phyloP scores from a whole-genome alignment of 805 yeast species.

The Babjeviella inositovora region DNA sequence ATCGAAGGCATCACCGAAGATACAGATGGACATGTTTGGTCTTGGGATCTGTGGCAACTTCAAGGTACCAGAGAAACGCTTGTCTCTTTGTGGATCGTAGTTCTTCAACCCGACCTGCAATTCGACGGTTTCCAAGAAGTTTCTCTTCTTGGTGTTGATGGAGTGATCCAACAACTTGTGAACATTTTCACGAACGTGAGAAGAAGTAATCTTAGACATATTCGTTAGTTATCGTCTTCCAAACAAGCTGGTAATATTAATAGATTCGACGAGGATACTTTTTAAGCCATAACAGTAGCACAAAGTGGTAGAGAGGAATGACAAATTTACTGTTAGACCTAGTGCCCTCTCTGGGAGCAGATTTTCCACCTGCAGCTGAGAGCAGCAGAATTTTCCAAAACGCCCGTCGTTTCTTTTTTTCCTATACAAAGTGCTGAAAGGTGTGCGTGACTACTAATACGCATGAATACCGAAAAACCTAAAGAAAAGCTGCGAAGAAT shows the following conservation, averaged over 20 bases:
- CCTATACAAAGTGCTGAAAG: constrained; percentile 1
- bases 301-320: constrained; percentile 1
- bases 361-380: background rate
- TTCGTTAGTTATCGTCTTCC: constrained; percentile 54
- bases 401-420: constrained; percentile 1
- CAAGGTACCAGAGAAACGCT: constrained; percentile 99
- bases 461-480: background rate
- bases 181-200: constrained; percentile 96
- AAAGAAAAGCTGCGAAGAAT: too few relatives aligned
- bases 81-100: constrained; percentile 99
- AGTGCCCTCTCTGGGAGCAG: too few relatives aligned
- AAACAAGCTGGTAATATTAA: constrained; percentile 22
- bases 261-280: constrained; percentile 41
- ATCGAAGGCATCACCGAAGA: constrained; percentile 99
- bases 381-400: constrained; percentile 1
- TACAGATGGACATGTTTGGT: constrained; percentile 99
- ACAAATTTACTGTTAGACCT: constrained; percentile 1
- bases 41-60: constrained; percentile 98
- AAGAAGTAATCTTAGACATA: constrained; percentile 81
- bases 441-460: constrained; percentile 1
- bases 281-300: constrained; percentile 1
- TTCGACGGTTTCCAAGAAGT: constrained; percentile 99
- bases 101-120: constrained; percentile 99
- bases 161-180: constrained; percentile 82
- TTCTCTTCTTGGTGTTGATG: constrained; percentile 96